Conservation (phyloP, 164 flowering plant genomes). For the Platanus orientalis region DNA sequence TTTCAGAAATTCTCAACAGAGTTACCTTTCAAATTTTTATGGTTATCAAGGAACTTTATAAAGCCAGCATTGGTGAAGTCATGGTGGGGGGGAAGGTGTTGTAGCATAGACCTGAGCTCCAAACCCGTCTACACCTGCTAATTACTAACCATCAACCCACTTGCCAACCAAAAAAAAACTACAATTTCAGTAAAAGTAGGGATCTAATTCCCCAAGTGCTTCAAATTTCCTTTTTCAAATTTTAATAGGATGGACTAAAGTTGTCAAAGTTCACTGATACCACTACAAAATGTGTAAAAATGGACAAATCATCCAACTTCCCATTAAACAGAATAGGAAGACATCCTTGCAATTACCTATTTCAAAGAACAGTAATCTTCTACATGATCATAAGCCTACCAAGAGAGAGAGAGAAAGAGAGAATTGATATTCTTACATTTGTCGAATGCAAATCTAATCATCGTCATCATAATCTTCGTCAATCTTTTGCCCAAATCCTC, state of each 20-base stretch:
- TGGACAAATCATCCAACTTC: neutral
- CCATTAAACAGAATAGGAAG: neutral
- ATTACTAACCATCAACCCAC: too few species aligned
- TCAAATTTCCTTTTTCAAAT: neutral
- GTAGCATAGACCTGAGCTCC: too few species aligned
- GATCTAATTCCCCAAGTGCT: too few species aligned
- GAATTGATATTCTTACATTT: slow-evolving; percentile 9
- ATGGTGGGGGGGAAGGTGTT: too few species aligned
- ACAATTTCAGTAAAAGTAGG: too few species aligned
- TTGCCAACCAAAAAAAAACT: too few species aligned
- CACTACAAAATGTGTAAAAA: neutral
- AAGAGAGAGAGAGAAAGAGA: neutral
- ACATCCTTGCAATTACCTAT: neutral
- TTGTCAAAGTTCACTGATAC: neutral
- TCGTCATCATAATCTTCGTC: slow-evolving; percentile 50
- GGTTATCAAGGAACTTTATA: too few species aligned
- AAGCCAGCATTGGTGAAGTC: too few species aligned
- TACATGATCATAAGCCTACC: neutral
- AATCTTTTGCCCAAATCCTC: slow-evolving; percentile 74
- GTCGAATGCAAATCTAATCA: slow-evolving; percentile 6
- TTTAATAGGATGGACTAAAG: neutral
- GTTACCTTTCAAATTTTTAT: too few species aligned
- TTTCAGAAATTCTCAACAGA: too few species aligned
- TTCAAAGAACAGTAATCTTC: neutral
- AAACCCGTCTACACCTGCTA: too few species aligned